Base-by-base conservation (phyloP, 768 basidiomycete species). In the Russula vinacea region DNA sequence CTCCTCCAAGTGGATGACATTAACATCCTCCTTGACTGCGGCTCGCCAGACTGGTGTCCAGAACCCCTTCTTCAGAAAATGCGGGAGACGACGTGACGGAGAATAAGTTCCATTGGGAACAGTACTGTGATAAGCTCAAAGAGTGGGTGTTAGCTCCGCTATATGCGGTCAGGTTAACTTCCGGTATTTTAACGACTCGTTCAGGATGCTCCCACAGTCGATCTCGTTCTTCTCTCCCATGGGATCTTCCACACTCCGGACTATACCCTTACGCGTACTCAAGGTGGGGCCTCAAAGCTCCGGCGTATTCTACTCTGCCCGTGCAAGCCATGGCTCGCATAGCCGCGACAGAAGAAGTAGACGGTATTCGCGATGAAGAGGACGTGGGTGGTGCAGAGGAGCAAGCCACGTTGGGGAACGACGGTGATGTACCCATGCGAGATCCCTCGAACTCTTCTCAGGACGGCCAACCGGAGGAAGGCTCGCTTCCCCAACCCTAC, bases 281-380 rank as follows among this genome's bases (percentile, higher is more conserved):
- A 19, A 82, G 84, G 73, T 94, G 92, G 89, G 88, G 87, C 24
- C 80, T 98, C 47, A 88, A 83, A 64, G 94, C 94, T 24, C 93
- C 94, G 3, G 87, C 94, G 22, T 99, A 98, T 73, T 90, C 92
- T 0, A 96, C 95, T 2, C 83, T 98, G 32, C 96, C 96, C 42
- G 94, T 97, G 0, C 92, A 95, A 69, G 93, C 95, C 60, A 96
- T 94, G 88, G 96, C 91, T 5, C 83, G 92, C 39, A 92, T 98
- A 49, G 92, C 92, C 17, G 89, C 90, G 2, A 83, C 89, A 7
- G 93, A 98, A 74, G 94, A 97, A 70, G 83, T 89, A 1, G 92
- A 94, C 69, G 85, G 86, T 16, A 81, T 93, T 19, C 80, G 89
- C 49, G 87, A 88, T 51, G 88, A 93, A 72, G 82, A 90, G 69